These are phyloP conservation scores for Naegleria lovaniensis DNA, from an alignment of 208 protist species.

Conservation along the genomic window DNA sequence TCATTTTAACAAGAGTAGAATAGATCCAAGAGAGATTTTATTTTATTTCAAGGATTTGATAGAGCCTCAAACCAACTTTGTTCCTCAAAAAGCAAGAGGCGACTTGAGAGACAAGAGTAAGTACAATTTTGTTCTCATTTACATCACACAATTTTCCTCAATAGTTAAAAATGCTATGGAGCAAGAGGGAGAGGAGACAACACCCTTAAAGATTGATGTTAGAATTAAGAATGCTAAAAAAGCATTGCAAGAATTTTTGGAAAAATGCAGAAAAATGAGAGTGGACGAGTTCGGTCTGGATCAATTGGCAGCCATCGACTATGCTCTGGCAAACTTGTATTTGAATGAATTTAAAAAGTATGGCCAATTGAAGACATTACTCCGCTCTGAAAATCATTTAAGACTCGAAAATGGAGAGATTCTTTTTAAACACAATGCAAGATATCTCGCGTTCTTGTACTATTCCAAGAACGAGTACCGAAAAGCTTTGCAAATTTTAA, in stretches of 20 bases:
- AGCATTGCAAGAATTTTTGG: not conserved
- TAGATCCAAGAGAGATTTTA: conserved; percentile 12
- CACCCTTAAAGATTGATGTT: not conserved
- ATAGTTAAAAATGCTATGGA: not conserved
- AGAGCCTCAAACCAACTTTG: not conserved
- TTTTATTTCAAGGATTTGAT: not conserved
- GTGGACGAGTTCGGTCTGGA: not conserved
- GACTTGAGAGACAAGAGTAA: conserved; percentile 7
- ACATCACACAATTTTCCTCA: not conserved
- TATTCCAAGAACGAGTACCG: not conserved
- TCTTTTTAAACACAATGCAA: not conserved
- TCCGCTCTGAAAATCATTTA: not conserved
- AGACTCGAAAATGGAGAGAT: not conserved
- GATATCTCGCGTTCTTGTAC: not conserved
- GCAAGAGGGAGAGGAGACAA: not conserved
- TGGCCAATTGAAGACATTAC: not conserved
- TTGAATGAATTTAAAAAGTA: conserved; percentile 13
- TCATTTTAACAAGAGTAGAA: not conserved
- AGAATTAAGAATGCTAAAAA: conserved; percentile 17
- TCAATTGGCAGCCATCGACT: not conserved
- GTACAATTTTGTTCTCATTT: too few relatives aligned
- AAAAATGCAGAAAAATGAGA: conserved; percentile 14
- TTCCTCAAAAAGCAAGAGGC: not conserved
- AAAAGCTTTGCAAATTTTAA: not conserved
- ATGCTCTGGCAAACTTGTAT: not conserved